Conservation (phyloP, 2,329 filamentous ascomycete genomes). For the Chalaropsis thielavioides region DNA sequence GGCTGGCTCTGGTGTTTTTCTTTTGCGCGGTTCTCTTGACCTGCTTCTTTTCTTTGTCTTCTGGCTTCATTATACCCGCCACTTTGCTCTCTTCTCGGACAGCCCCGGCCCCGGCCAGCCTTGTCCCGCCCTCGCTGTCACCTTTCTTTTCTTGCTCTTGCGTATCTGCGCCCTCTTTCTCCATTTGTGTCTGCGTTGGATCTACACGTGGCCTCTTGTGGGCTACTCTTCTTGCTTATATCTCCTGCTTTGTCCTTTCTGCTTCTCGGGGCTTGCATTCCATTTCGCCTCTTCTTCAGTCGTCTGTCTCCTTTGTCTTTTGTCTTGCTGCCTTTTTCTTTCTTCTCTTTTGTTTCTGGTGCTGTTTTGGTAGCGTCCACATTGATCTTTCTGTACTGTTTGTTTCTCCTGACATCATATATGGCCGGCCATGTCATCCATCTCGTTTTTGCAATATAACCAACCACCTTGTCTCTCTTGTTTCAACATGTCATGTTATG, state of each 20-base stretch:
- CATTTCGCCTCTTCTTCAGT: not conserved
- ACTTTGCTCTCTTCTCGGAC: too few species aligned
- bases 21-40: not conserved
- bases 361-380: not conserved
- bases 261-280: not conserved
- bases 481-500: not conserved
- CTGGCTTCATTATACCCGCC: too few species aligned
- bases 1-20: not conserved
- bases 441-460: not conserved
- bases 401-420: not conserved
- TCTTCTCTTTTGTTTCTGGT: not conserved
- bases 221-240: not conserved
- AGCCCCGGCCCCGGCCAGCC: too few species aligned
- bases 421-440: not conserved
- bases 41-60: not conserved
- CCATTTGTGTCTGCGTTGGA: not conserved
- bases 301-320: not conserved
- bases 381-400: not conserved
- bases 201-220: not conserved
- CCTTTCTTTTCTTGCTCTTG: not conserved
- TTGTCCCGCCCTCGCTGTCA: not conserved
- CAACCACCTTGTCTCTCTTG: not conserved
- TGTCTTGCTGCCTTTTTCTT: not conserved
- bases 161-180: not conserved
- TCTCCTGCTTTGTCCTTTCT: not conserved